Evolutionary conservation across 768 basidiomycete species (phyloP).

Genomic region (Holtermanniella nyarrowii): DNA sequence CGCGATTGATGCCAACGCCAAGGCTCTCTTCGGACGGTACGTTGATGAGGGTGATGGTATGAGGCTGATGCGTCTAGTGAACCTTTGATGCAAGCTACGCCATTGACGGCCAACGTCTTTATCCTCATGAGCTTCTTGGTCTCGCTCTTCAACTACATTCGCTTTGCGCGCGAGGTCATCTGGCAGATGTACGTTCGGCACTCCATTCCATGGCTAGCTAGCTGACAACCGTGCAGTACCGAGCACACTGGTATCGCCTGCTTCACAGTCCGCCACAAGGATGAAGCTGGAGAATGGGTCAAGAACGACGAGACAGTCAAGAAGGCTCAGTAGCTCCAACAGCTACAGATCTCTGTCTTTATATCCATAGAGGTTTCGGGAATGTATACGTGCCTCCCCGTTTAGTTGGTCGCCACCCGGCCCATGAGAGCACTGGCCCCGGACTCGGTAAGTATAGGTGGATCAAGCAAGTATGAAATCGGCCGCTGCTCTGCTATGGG

Average conservation of each 20-base stretch:
- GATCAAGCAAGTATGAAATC: too few relatives aligned
- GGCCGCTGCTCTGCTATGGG: too few relatives aligned
- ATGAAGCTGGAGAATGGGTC: slow-evolving; percentile 42
- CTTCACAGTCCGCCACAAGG: slow-evolving; percentile 82
- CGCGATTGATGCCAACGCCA: slow-evolving; percentile 72
- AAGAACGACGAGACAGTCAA: slow-evolving; percentile 26
- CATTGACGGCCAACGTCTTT: slow-evolving; percentile 55
- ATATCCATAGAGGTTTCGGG: too few relatives aligned
- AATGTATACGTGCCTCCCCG: too few relatives aligned
- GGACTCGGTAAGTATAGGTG: too few relatives aligned
- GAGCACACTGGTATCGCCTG: slow-evolving; percentile 88
- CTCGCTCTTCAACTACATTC: slow-evolving; percentile 59
- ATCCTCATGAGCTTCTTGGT: slow-evolving; percentile 61
- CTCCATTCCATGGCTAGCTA: not conserved
- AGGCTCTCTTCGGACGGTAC: slow-evolving; percentile 56
- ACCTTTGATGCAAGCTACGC: slow-evolving; percentile 65
- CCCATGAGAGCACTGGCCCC: too few relatives aligned
- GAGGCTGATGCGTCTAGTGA: slow-evolving; percentile 42
- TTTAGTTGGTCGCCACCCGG: too few relatives aligned
- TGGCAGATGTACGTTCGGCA: slow-evolving; percentile 38
- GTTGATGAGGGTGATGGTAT: slow-evolving; percentile 25
- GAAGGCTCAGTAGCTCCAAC: slow-evolving; percentile 13
- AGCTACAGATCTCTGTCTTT: too few relatives aligned
- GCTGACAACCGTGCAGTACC: slow-evolving; percentile 50
- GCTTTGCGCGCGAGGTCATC: slow-evolving; percentile 76